Percentiles rank a stretch among this genome's conserved stretches.
These are phyloP conservation scores for Argentina anserina DNA, from an alignment of 306 rosid species.

Conservation along the genomic window DNA sequence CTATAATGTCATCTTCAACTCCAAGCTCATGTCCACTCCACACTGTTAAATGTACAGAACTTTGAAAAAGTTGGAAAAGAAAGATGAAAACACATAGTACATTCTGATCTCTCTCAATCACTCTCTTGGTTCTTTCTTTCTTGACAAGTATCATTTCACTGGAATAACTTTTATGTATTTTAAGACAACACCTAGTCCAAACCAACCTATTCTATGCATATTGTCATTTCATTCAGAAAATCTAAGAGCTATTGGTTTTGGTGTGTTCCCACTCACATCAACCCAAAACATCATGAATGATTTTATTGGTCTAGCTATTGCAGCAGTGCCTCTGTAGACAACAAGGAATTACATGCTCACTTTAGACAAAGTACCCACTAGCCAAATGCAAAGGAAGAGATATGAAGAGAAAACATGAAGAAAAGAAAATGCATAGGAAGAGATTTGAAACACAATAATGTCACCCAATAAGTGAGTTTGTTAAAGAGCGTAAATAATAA, in stretches of 20 bases:
- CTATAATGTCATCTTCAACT: slow-evolving; percentile 46
- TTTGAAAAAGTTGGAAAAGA: slow-evolving; percentile 27
- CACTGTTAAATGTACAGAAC: slow-evolving; percentile 22
- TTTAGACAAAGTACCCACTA: slow-evolving; percentile 52
- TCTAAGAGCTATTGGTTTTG: slow-evolving; percentile 20
- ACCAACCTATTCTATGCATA: slow-evolving; percentile 16
- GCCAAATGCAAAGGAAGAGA: slow-evolving; percentile 16
- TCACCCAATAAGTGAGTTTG: slow-evolving; percentile 42
- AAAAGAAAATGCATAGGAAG: too few relatives aligned
- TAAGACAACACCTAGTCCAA: slow-evolving; percentile 29
- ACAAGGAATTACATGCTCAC: slow-evolving; percentile 40
- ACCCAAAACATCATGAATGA: slow-evolving; percentile 26
- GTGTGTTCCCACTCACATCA: slow-evolving; percentile 47
- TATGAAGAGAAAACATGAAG: too few relatives aligned
- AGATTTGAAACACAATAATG: slow-evolving; percentile 37
- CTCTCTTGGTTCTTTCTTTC: slow-evolving; percentile 26
- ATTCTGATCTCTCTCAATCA: slow-evolving; percentile 21
- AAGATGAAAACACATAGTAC: slow-evolving; percentile 28
- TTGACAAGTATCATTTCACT: slow-evolving; percentile 28
- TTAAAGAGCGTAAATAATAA: slow-evolving; percentile 14
- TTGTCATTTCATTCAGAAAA: slow-evolving; percentile 30
- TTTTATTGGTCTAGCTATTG: slow-evolving; percentile 30
- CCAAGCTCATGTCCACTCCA: slow-evolving; percentile 35
- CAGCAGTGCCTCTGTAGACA: slow-evolving; percentile 45
- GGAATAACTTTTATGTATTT: slow-evolving; percentile 25